Evolutionary conservation across 768 basidiomycete species (phyloP).

Genomic region (Naganishia randhawae): DNA sequence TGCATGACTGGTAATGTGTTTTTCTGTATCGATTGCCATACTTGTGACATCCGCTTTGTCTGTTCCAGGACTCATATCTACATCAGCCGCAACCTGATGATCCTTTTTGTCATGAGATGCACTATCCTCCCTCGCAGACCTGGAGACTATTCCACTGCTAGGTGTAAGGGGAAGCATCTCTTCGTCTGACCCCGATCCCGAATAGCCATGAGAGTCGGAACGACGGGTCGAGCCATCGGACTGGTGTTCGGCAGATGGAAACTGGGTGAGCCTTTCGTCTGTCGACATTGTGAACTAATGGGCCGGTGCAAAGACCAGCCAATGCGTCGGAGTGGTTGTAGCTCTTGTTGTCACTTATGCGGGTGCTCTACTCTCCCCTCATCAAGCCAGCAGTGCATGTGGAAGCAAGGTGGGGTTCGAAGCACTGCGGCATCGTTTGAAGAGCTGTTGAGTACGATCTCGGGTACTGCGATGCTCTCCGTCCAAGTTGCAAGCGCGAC

Average conservation of each 20-base stretch:
- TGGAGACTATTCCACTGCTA: conserved; percentile 16
- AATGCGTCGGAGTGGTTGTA: not conserved
- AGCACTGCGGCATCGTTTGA: too few species aligned
- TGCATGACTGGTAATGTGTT: not conserved
- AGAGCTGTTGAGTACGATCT: too few species aligned
- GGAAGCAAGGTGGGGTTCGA: too few species aligned
- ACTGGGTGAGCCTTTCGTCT: not conserved
- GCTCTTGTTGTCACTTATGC: not conserved
- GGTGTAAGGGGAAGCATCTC: conserved; percentile 13
- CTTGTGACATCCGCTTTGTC: not conserved
- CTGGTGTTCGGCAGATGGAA: not conserved
- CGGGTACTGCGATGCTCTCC: too few species aligned
- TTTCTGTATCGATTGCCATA: not conserved
- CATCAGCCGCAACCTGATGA: not conserved
- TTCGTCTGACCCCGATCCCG: not conserved
- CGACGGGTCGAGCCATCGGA: not conserved
- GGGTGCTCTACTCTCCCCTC: not conserved
- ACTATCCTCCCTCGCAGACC: not conserved
- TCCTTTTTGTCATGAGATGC: not conserved
- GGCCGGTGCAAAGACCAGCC: not conserved
- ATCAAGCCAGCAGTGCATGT: not conserved
- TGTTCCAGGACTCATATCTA: not conserved
- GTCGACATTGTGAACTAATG: not conserved
- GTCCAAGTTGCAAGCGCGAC: too few species aligned
- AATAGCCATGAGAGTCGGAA: conserved; percentile 3